phyloP scores from a whole-genome alignment of 768 basidiomycete genomes.

The Mycena vulgaris region DNA sequence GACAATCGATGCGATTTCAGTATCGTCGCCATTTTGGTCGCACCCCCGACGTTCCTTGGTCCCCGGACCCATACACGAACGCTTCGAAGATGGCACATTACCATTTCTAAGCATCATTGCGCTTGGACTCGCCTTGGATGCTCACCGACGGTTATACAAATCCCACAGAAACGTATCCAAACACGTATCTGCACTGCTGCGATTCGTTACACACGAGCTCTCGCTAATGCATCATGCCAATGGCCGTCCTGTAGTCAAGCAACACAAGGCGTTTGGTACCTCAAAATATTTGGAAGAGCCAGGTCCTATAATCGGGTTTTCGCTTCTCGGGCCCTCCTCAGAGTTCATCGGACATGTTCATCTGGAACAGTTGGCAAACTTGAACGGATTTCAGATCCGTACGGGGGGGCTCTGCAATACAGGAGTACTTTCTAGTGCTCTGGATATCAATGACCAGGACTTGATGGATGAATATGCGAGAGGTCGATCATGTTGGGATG shows the following conservation, averaged over 20 bases:
- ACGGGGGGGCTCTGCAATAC: conserved; percentile 39
- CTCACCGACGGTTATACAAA: conserved; percentile 34
- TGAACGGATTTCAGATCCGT: conserved; percentile 39
- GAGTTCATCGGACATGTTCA: conserved; percentile 37
- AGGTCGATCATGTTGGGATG: conserved; percentile 39
- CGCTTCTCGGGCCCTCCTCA: conserved; percentile 31
- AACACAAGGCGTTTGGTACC: conserved; percentile 23
- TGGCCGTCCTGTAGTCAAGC: conserved; percentile 32
- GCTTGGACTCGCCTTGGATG: conserved; percentile 31
- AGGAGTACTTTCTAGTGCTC: conserved; percentile 28
- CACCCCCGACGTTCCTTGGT: conserved; percentile 27
- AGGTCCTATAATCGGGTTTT: conserved; percentile 36
- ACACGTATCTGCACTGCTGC: conserved; percentile 33
- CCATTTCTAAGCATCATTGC: conserved; percentile 38
- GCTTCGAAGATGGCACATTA: conserved; percentile 38
- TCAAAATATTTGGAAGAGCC: conserved; percentile 27
- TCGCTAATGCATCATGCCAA: conserved; percentile 31
- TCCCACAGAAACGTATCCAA: conserved; percentile 34
- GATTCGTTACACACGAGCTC: conserved; percentile 33
- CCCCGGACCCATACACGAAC: conserved; percentile 34
- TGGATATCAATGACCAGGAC: conserved; percentile 33
- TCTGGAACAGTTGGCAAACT: conserved; percentile 36
- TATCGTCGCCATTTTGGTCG: conserved; percentile 50
- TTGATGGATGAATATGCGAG: conserved; percentile 31
- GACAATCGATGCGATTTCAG: conserved; percentile 70